Evolutionary conservation across 495 filamentous ascomycete species (phyloP), one percentile per base, ranked within the genome.

Genomic region (Mytilinidion resinicola): DNA sequence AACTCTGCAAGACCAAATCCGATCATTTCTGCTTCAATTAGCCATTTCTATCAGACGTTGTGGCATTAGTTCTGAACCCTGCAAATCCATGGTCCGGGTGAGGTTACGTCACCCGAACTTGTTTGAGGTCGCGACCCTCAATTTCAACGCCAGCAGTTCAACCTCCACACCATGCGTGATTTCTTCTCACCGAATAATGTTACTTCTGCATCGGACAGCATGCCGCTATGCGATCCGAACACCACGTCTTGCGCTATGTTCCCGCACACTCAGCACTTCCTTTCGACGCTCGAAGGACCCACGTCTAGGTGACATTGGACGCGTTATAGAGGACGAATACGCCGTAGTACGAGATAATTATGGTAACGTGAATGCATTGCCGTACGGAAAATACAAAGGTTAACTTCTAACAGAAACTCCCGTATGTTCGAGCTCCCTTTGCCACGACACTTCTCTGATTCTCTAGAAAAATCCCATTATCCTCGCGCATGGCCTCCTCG

Each of bases 401-500:
- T 58, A 25, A 53, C 35, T 25, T 41, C 19, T 11, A 1, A 35
- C 19, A 64, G 56, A 53, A 43, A 56, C 61, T 44, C 61, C 57
- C 1, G 62, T 60, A 11, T 9, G 61, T 51, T n/a, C n/a, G 9
- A 35, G 38, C 3, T 49, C 34, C 41, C 51, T 8, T 43, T 36
- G 33, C 15, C 35, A n/a, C 36, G 38, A 30, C 15, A 46, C 25
- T 54, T 17, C 15, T 53, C 48, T 60, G 25, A 12, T 43, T 39
- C 42, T 51, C 50, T 30, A 54, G 12, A 84, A 85, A 68, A 65
- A 91, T 63, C 87, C 87, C 10, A 80, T 95, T 37, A 84, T 93
- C 41, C 84, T 95, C 7, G 90, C 91, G 8, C 92, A 98, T 75
- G 92, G 92, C 41, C 78, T 98, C 34, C 75, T 98, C 38, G 92